These are phyloP conservation scores for Albugo laibachii DNA, from an alignment of 352 stramenopile genomes.

Conservation along the genomic window DNA sequence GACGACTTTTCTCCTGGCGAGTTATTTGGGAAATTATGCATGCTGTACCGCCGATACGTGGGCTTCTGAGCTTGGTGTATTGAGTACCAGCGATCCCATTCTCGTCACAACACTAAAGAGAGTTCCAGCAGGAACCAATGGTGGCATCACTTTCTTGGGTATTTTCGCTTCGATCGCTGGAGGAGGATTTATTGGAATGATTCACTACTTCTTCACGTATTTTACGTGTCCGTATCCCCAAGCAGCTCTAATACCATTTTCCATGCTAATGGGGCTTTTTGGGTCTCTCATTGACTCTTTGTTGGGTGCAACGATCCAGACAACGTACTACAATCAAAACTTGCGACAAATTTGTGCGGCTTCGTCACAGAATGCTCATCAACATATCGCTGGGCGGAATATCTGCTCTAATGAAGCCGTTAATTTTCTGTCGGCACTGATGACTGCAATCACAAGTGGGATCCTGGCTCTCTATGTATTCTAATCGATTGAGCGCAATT, in stretches of 20 bases:
- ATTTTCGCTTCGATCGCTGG: constrained; percentile 62
- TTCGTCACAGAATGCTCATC: neutral
- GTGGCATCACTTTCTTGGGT: constrained; percentile 76
- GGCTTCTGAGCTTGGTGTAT: constrained; percentile 88
- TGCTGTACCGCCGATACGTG: constrained; percentile 87
- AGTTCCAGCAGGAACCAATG: constrained; percentile 88
- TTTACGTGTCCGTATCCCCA: constrained; percentile 10
- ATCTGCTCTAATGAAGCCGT: constrained; percentile 54
- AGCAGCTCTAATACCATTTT: constrained; percentile 29
- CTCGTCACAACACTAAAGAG: constrained; percentile 65
- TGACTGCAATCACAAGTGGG: constrained; percentile 26
- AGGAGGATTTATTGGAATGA: constrained; percentile 72
- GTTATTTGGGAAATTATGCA: constrained; percentile 85
- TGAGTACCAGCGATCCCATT: constrained; percentile 48
- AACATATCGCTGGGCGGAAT: constrained; percentile 17
- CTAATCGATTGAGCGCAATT: constrained; percentile 1
- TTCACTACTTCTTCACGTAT: constrained; percentile 29
- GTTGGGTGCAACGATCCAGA: constrained; percentile 64
- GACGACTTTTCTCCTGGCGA: constrained; percentile 23
- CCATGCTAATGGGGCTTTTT: constrained; percentile 29
- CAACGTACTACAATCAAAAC: constrained; percentile 36
- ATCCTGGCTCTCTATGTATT: constrained; percentile 23
- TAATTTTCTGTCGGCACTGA: constrained; percentile 42
- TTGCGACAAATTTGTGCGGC: constrained; percentile 40
- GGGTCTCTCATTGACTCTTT: constrained; percentile 71